These are phyloP conservation scores for Lipomyces yamanashiensis DNA, from an alignment of 805 yeast genomes.

Conservation along the genomic window DNA sequence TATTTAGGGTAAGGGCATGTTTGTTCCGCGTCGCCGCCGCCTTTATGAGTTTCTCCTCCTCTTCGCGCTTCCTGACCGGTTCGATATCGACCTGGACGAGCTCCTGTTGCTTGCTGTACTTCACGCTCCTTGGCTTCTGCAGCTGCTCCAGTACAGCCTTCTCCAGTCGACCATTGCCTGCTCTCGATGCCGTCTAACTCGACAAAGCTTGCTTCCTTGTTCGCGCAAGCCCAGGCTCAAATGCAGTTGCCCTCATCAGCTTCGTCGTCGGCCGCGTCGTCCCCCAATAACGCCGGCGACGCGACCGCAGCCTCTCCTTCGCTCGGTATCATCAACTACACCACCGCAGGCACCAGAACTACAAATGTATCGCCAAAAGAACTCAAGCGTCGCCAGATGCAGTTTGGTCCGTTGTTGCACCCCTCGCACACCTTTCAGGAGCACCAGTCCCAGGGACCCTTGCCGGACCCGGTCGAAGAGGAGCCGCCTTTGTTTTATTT, in stretches of 20 bases:
- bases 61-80: too few relatives aligned
- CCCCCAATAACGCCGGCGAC: constrained; percentile 13
- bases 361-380: constrained; percentile 20
- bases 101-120: background rate
- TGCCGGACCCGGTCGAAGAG: constrained; percentile 54
- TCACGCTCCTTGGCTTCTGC: background rate
- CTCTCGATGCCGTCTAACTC: constrained; percentile 29
- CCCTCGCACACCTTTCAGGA: constrained; percentile 31
- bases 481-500: constrained; percentile 85
- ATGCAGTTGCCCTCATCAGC: constrained; percentile 21
- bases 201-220: constrained; percentile 33
- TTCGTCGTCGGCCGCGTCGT: constrained; percentile 15
- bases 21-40: too few relatives aligned
- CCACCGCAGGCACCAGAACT: constrained; percentile 14
- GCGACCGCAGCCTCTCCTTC: constrained; percentile 7
- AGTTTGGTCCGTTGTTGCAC: constrained; percentile 35
- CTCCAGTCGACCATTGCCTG: background rate
- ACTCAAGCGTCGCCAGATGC: constrained; percentile 15
- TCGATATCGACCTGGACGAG: too few relatives aligned
- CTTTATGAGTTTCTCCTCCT: too few relatives aligned
- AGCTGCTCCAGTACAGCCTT: background rate
- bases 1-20: too few relatives aligned
- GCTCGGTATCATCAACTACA: constrained; percentile 25
- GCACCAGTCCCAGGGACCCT: constrained; percentile 45
- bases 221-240: constrained; percentile 37